Evolutionary conservation across 192 early-diverging fungal genomes (phyloP), one percentile per base, ranked within the genome.

Genomic region (Podila verticillata): DNA sequence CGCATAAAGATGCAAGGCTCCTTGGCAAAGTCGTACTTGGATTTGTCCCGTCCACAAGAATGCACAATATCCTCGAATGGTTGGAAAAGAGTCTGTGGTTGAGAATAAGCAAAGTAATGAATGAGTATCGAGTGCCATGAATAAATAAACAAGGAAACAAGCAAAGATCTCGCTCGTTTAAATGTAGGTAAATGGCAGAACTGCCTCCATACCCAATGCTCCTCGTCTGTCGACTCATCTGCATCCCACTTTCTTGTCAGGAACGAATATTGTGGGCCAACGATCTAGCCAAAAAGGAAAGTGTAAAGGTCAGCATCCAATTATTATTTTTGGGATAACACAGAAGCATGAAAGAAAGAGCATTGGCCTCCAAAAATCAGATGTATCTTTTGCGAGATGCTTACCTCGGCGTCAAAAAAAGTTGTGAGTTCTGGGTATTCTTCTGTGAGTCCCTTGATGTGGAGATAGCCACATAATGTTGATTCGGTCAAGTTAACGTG

Each of bases 181-280:
- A 5, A 54, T 54, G 1, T 22, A 15, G 7, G 51, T 19, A 54
- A n/a, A 54, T 24, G n/a, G 51, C 30, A 15, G 22, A n/a, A n/a
- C n/a, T n/a, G 19, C 10, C 0, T 19, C 58, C 82, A 67, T 89
- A 92, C 90, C 94, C 93, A 95, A 69, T 95, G 93, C 65, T 86
- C 82, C 62, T 77, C 57, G 74, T 96, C 95, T 34, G 90, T 91
- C 6, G 83, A 75, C 35, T 89, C 86, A 63, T 89, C 84, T 24
- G 93, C 92, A 60, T 94, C 88, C 95, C 95, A 96, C 83, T 95
- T 95, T 32, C 89, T 71, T 22, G 95, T 96, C 62, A 94, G 81
- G 68, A 96, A 96, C 13, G 89, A 87, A 68, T 95, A 54, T 26
- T 54, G 51, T 7, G 51, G 51, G 7, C 51, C 51, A 26, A 54